Conservation (phyloP, 805 yeast genomes). For the Candida corydali region DNA sequence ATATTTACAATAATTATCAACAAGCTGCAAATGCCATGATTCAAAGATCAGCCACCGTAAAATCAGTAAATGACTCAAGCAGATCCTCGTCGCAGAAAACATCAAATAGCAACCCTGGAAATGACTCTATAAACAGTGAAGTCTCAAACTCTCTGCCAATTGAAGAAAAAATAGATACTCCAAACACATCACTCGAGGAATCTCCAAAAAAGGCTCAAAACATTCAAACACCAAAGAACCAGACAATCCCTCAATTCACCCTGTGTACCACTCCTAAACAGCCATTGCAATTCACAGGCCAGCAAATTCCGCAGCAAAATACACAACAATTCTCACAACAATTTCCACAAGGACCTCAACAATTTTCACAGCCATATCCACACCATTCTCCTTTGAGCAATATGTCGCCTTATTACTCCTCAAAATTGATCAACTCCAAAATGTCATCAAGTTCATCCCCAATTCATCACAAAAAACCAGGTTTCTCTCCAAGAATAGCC, state of each 20-base stretch:
- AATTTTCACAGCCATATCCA: not conserved
- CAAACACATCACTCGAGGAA: conserved; percentile 4
- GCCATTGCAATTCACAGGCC: conserved; percentile 1
- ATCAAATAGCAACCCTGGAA: not conserved
- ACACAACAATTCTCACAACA: not conserved
- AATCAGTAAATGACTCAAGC: not conserved
- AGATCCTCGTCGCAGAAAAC: not conserved
- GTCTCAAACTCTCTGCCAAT: not conserved
- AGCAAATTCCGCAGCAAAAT: conserved; percentile 1
- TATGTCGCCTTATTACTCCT: not conserved
- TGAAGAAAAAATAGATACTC: not conserved
- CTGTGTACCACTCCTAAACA: not conserved
- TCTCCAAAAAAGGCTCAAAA: not conserved
- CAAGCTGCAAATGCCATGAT: conserved; percentile 13
- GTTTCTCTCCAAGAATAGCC: not conserved
- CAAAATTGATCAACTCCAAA: conserved; percentile 4
- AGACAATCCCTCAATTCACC: not conserved
- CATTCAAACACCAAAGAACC: not conserved
- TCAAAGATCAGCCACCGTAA: not conserved
- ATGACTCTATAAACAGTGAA: not conserved
- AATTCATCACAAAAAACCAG: not conserved
- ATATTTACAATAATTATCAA: conserved; percentile 30
- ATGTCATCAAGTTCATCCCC: not conserved
- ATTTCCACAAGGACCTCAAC: not conserved
- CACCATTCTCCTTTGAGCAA: not conserved